Conservation (phyloP, 805 yeast genomes). For the Ogataea pignaliae region DNA sequence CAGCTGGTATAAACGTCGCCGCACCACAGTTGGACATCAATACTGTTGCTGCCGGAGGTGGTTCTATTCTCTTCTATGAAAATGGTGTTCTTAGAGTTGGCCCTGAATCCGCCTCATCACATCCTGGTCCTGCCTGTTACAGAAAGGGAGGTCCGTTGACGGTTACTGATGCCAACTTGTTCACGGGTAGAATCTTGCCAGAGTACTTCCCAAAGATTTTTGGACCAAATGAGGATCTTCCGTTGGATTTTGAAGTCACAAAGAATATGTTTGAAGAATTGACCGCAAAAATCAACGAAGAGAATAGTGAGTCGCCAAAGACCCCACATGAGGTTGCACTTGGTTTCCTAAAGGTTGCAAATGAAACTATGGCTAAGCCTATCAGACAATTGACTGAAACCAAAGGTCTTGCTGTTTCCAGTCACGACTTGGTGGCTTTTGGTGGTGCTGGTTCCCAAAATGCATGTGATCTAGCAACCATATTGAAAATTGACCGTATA, state of each 20-base stretch:
- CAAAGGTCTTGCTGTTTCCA: constrained; percentile 59
- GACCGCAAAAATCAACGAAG: constrained; percentile 47
- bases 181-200: constrained; percentile 64
- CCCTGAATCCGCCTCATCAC: constrained; percentile 79
- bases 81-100: constrained; percentile 75
- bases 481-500: constrained; percentile 59
- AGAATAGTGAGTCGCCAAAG: constrained; percentile 31
- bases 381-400: constrained; percentile 77
- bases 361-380: constrained; percentile 80
- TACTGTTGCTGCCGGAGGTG: constrained; percentile 41
- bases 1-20: constrained; percentile 32
- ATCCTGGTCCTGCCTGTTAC: constrained; percentile 86
- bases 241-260: constrained; percentile 55
- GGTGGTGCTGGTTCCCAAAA: constrained; percentile 93
- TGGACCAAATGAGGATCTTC: constrained; percentile 71
- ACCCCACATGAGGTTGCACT: constrained; percentile 64
- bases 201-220: constrained; percentile 73
- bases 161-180: constrained; percentile 76
- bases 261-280: constrained; percentile 46
- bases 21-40: constrained; percentile 32
- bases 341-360: constrained; percentile 77
- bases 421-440: constrained; percentile 68
- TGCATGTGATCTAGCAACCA: constrained; percentile 66
- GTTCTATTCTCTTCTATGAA: constrained; percentile 59
- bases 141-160: constrained; percentile 81